Conservation (phyloP, 352 stramenopile species). For the Globisporangium megalacanthum region DNA sequence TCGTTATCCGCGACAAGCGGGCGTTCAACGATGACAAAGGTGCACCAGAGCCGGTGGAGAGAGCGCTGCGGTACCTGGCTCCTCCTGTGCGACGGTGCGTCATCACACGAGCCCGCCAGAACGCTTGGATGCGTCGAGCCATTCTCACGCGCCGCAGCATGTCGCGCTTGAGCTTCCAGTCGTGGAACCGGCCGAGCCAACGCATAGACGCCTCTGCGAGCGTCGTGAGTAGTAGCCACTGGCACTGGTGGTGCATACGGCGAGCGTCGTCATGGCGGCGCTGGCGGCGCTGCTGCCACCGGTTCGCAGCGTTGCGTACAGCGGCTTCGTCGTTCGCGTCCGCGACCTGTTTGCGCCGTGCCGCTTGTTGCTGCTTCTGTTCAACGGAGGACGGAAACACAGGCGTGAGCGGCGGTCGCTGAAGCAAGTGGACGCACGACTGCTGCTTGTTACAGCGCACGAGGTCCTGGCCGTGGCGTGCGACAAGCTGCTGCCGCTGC, state of each 20-base stretch:
- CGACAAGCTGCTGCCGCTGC: slow-evolving; percentile 34
- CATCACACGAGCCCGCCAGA: slow-evolving; percentile 33
- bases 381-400: slow-evolving; percentile 52
- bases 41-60: slow-evolving; percentile 6
- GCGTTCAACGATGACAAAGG: slow-evolving; percentile 31
- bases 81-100: slow-evolving; percentile 22
- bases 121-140: slow-evolving; percentile 47
- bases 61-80: slow-evolving; percentile 7
- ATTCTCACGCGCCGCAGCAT: slow-evolving; percentile 34
- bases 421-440: slow-evolving; percentile 25
- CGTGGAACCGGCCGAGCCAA: slow-evolving; percentile 39
- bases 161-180: slow-evolving; percentile 34
- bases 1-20: slow-evolving; percentile 40
- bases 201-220: slow-evolving; percentile 27
- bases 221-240: slow-evolving; percentile 48
- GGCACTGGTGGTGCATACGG: slow-evolving; percentile 37
- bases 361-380: slow-evolving; percentile 36
- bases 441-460: slow-evolving; percentile 45
- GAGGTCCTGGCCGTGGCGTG: slow-evolving; percentile 41
- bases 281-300: slow-evolving; percentile 45
- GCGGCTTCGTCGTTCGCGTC: slow-evolving; percentile 36
- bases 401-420: slow-evolving; percentile 45
- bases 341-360: slow-evolving; percentile 46
- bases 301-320: slow-evolving; percentile 30
- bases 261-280: slow-evolving; percentile 26